Evolutionary conservation across 2,329 filamentous ascomycete genomes (phyloP), one percentile per base, ranked within the genome.

Genomic region (Trichoderma sp.): DNA sequence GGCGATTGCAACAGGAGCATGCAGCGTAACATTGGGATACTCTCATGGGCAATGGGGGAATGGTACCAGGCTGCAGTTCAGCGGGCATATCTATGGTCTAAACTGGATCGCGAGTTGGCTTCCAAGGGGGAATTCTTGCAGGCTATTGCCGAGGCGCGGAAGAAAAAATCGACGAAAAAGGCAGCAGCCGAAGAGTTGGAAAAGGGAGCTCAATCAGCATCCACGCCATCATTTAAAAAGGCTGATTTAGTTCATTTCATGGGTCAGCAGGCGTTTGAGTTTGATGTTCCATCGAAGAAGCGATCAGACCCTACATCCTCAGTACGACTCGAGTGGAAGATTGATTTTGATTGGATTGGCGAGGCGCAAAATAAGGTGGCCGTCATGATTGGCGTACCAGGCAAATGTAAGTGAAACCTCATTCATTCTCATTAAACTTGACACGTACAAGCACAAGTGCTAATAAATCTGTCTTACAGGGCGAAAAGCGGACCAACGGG

Each of bases 311-410:
- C 77, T 0, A 70, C 79, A 11, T 81, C 85, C 2, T 76, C 81
- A 13, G 68, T 89, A 5, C 83, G 87, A 31, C 79, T 92, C 1
- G 81, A 84, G 68, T 93, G 91, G 91, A 81, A 78, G 58, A 88
- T 91, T 55, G 78, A 79, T 2, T 91, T 92, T 74, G 90, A 92
- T 77, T 92, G 90, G 90, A 90, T 89, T 0, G 91, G 91, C 6
- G 91, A 92, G 75, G 90, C 88, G 5, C 85, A 86, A 74, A 91
- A 86, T 72, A 81, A 81, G 56, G 78, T 92, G 19, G 80, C 79
- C 5, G 81, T 89, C 13, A 76, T 87, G 71, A 80, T 88, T 2
- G 85, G 86, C 5, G 80, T 89, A 52, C 90, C 90, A 0, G 83
- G 81, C 8, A 87, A 86, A 75, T 92, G 90, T 92, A 79, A 85